Conservation (phyloP, 176 grass and related monocot genomes). For the Paspalum vaginatum region DNA sequence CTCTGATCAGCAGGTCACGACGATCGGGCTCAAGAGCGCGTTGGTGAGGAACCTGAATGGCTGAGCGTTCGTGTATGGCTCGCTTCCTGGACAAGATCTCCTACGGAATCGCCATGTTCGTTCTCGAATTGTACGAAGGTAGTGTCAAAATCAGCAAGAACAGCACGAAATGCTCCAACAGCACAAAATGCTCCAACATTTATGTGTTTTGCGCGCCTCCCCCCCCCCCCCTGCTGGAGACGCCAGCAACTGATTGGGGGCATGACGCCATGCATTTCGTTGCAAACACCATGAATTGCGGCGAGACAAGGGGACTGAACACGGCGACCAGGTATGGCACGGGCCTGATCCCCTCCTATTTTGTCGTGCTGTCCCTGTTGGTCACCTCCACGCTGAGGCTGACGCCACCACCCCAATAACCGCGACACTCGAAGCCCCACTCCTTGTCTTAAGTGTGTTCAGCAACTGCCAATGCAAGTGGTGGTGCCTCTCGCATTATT, state of each 20-base stretch:
- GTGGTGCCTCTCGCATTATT: too few relatives aligned
- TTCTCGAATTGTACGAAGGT: conserved; percentile 77
- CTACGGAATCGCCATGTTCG: conserved; percentile 65
- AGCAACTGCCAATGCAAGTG: too few relatives aligned
- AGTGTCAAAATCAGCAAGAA: not conserved
- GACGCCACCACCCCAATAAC: conserved; percentile 10
- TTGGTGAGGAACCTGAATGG: conserved; percentile 70
- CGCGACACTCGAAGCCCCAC: conserved; percentile 46
- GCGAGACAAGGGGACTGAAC: conserved; percentile 45
- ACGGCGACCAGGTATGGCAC: conserved; percentile 57
- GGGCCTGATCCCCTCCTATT: conserved; percentile 52
- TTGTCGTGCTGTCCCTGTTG: conserved; percentile 44
- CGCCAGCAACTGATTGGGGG: not conserved
- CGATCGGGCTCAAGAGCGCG: conserved; percentile 63
- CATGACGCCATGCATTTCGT: not conserved
- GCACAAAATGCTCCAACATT: not conserved
- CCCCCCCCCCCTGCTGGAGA: not conserved
- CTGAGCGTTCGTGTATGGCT: conserved; percentile 68
- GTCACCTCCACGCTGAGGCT: conserved; percentile 49
- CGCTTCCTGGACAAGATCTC: conserved; percentile 82
- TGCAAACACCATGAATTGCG: conserved; percentile 36
- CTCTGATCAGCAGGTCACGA: conserved; percentile 48
- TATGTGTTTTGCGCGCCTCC: not conserved
- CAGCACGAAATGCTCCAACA: too few relatives aligned
- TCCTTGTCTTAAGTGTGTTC: conserved; percentile 39